These are phyloP conservation scores for Cystobasidium sp. DNA, from an alignment of 1,284 basidiomycete genomes.

Conservation along the genomic window DNA sequence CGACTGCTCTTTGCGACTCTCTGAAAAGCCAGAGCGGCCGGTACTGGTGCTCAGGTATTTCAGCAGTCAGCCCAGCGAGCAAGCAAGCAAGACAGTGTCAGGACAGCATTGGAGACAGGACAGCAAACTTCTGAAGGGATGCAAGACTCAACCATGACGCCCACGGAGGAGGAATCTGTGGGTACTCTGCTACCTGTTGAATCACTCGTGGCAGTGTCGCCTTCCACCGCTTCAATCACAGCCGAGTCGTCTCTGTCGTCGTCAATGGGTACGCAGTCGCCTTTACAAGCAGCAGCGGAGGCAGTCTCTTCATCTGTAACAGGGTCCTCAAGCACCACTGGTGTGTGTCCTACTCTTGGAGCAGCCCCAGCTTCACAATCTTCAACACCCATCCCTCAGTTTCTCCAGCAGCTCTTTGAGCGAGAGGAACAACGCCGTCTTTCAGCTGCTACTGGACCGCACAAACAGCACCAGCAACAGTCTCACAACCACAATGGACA, in stretches of 20 bases:
- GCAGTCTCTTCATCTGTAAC: neutral
- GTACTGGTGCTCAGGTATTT: neutral
- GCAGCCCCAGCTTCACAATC: neutral
- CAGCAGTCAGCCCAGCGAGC: neutral
- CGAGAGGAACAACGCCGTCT: conserved; percentile 19
- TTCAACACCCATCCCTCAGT: neutral
- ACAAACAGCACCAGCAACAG: neutral
- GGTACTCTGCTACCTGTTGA: conserved; percentile 7
- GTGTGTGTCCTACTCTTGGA: neutral
- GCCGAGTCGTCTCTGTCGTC: neutral
- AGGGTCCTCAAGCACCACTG: neutral
- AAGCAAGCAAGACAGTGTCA: neutral
- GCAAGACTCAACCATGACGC: neutral
- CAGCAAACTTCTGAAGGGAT: neutral
- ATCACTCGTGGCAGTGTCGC: neutral
- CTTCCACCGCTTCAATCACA: neutral
- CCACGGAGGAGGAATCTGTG: neutral
- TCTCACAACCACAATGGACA: neutral
- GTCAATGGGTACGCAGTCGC: no score
- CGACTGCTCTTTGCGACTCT: neutral
- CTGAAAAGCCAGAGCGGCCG: no score
- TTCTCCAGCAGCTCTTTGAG: conserved; percentile 23
- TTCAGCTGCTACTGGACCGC: conserved; percentile 4
- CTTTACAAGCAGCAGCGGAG: neutral
- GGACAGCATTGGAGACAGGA: neutral